Base-by-base conservation (phyloP, 176 grass and related monocot genomes). In the Cenchrus americanus region DNA sequence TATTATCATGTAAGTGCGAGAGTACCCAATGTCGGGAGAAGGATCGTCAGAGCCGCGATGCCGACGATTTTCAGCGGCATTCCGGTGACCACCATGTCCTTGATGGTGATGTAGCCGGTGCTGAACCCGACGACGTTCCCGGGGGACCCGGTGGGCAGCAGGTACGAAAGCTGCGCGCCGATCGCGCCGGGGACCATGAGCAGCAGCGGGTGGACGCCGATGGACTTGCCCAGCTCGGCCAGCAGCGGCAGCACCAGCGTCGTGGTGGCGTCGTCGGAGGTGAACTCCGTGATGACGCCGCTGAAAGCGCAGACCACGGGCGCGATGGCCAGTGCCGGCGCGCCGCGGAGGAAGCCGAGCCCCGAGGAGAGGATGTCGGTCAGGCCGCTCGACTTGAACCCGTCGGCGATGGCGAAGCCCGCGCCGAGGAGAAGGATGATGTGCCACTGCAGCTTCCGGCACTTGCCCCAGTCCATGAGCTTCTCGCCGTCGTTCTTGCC, bases 401-500 rank as follows among this genome's bases (percentile, higher is more conserved):
- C 94, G n/a, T 92, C 85, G 47, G 94, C 94, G 62, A 94, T 97
- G 13, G 92, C 94, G 54, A 97, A 97, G 23, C 94, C 94, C 0
- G 94, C 94, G 50, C 94, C 92, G 26, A 97, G 94, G 66, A 97
- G 90, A 13, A 97, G 90, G 77, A 97, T 71, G 76, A 97, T 94
- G 87, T 89, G 85, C 92, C 94, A 97, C 26, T 82, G 94, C 14
- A 94, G 88, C 85, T 90, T 86, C 86, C 93, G 89, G 90, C 94
- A 97, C 80, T 94, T 97, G 84, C 67, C 82, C 92, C 92, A 94
- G 85, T 97, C 94, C 94, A 97, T 97, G 62, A 97, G 85, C 90
- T 89, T 97, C 88, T 97, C 92, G 1, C 94, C 94, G 30, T 87
- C 37, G 13, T 69, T 84, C 79, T 97, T 94, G 66, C 91, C 89